phyloP scores from a whole-genome alignment of 768 basidiomycete genomes.

The Thelephora aurantiotincta region DNA sequence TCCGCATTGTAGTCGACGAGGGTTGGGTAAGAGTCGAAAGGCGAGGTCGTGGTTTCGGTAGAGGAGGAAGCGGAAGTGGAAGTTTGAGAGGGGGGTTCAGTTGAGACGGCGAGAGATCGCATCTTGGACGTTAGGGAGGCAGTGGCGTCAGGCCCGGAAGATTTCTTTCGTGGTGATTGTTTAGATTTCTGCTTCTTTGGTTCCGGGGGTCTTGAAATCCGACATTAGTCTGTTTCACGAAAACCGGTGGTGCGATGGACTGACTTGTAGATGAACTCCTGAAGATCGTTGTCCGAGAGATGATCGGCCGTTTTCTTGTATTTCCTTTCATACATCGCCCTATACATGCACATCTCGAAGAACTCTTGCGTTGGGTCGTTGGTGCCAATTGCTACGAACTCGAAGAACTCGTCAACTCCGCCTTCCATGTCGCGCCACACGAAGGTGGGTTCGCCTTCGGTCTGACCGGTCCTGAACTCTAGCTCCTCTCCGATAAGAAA shows the following conservation, averaged over 20 bases:
- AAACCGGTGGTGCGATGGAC: conserved; percentile 15
- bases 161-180: conserved; percentile 6
- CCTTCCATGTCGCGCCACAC: conserved; percentile 87
- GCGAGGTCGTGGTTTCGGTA: conserved; percentile 9
- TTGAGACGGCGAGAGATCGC: conserved; percentile 6
- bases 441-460: conserved; percentile 68
- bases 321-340: conserved; percentile 95
- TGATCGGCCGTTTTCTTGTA: conserved; percentile 59
- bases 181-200: conserved; percentile 12
- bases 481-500: conserved; percentile 88
- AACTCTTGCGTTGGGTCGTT: conserved; percentile 67
- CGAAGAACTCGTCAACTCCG: conserved; percentile 86
- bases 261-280: conserved; percentile 73
- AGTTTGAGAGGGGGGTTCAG: conserved; percentile 4
- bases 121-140: conserved; percentile 7
- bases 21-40: conserved; percentile 7
- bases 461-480: conserved; percentile 65
- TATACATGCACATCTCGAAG: conserved; percentile 90
- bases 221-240: conserved; percentile 2
- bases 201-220: conserved; percentile 8
- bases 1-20: conserved; percentile 32
- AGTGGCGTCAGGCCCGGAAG: conserved; percentile 7
- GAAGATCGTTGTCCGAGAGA: conserved; percentile 50
- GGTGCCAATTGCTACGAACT: conserved; percentile 74
- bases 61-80: background rate